Evolutionary conservation across 257 asterid species (phyloP), one percentile per base, ranked within the genome.

Genomic region (Eucommia ulmoides): DNA sequence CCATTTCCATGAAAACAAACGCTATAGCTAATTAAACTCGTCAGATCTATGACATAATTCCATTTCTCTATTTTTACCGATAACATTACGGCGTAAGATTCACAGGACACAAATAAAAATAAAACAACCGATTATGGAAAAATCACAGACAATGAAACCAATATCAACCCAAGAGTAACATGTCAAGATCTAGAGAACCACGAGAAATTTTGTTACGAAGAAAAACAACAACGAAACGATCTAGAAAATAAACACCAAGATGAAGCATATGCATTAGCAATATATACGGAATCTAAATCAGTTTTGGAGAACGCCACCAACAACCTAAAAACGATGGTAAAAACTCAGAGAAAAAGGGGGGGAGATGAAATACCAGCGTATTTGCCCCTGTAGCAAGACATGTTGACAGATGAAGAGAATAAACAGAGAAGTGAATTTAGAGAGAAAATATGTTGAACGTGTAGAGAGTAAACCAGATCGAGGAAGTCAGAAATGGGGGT

Each of bases 331-430:
- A 1, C n/a, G 15, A 16, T 1, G 19, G 48, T 6, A 42, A 42
- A 38, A 14, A 19, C n/a, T 5, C n/a, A 41, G 15, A 3, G 24
- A 9, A 25, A 51, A 22, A 3, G 44, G 14, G 1, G 11, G 18
- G 6, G 8, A 2, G 11, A 22, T 50, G 45, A 9, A 0, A 53
- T 71, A 88, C 97, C 97, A 19, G 97, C 74, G 70, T 83, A 88
- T 57, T 88, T 79, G 45, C 97, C 95, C 46, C 60, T 72, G 93
- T 71, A 84, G 77, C 79, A 65, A 65, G 97, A 71, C 95, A 88
- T 88, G 66, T n/a, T n/a, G 21, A 6, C 15, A 16, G 48, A 42
- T 42, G 17, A 38, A 7, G 21, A 42, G 0, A 16, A 42, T 14
- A 16, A 42, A 16, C 7, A 42, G 15, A 42, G 17, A 18, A 42